These are phyloP conservation scores for Glycine soja DNA, from an alignment of 306 rosid species.

Conservation along the genomic window DNA sequence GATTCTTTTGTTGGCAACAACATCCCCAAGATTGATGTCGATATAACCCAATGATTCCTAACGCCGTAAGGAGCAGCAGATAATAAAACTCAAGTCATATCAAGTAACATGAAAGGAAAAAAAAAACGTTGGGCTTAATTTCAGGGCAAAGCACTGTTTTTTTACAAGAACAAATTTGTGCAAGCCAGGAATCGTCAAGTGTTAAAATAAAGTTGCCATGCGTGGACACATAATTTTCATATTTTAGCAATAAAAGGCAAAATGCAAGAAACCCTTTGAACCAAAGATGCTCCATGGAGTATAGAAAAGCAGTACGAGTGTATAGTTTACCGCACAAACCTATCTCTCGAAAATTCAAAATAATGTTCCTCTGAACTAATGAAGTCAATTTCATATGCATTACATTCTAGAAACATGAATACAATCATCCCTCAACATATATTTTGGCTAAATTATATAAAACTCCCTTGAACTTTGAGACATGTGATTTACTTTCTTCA, in stretches of 20 bases:
- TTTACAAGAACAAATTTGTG: neutral
- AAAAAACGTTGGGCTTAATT: neutral
- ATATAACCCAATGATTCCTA: conserved; percentile 86
- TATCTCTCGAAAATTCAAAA: conserved; percentile 3
- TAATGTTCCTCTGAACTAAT: conserved; percentile 9
- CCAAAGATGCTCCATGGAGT: neutral
- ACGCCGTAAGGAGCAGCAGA: conserved; percentile 18
- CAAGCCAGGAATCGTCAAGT: neutral
- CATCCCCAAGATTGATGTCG: conserved; percentile 74
- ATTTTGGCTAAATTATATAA: conserved; percentile 13
- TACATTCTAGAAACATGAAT: conserved; percentile 16
- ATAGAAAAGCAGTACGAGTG: neutral
- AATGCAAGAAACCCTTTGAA: neutral
- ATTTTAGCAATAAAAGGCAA: conserved; percentile 12
- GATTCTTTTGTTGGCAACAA: conserved; percentile 75
- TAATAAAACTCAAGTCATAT: conserved; percentile 32
- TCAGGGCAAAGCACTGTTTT: conserved; percentile 3
- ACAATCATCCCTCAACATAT: neutral
- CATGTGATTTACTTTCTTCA: neutral
- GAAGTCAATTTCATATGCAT: neutral
- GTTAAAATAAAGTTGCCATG: neutral
- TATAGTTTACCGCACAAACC: neutral
- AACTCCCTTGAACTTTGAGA: neutral
- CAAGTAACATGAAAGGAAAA: conserved; percentile 3
- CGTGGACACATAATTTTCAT: neutral